Base-by-base conservation (phyloP, 2,329 filamentous ascomycete species). In the Raffaelea ambrosiae region DNA sequence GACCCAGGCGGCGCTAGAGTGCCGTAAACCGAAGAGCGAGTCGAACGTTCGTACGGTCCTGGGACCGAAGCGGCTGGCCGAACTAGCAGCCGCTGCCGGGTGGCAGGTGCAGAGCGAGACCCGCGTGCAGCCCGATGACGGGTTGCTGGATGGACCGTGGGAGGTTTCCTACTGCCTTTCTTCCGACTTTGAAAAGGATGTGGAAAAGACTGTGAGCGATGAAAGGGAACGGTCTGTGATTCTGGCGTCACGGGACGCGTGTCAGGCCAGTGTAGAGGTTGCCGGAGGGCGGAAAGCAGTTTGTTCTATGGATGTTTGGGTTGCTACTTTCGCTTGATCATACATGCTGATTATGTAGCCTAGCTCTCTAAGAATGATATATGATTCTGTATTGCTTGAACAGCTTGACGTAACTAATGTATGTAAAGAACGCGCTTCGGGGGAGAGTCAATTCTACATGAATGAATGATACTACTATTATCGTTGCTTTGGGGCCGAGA, bases 11-110 rank as follows among this genome's bases (percentile, higher is more conserved):
- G 57, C 63, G 4, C 55, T 74, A 1, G 73, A 77, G 55, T 64
- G 61, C 3, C 65, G 66, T 29, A 66, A 66, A 45, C 47, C 53
- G 1, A 51, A 59, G 1, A 70, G 66, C 46, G 50, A 46, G 0
- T 66, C 64, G 9, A 79, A 81, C 55, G 65, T 80, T 11, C 66
- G 70, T 44, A 72, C 65, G 9, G 60, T 69, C 7, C 48, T 77
- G 14, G 63, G 64, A 8, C 74, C 72, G 14, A 53, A 51, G 13
- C 60, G 57, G 18, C 67, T 79, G 31, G 64, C 55, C 7, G 54
- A 58, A 3, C 53, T 67, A 4, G 68, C 66, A 3, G 10, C 49
- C 20, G 56, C 48, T 13, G 63, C 57, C 1, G 68, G 68, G 2
- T 74, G 66, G 66, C 47, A 50, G 10, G 42, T 71, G 5, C 59